Conservation (phyloP, 345 rosid genomes). For the Eucalyptus marginata region DNA sequence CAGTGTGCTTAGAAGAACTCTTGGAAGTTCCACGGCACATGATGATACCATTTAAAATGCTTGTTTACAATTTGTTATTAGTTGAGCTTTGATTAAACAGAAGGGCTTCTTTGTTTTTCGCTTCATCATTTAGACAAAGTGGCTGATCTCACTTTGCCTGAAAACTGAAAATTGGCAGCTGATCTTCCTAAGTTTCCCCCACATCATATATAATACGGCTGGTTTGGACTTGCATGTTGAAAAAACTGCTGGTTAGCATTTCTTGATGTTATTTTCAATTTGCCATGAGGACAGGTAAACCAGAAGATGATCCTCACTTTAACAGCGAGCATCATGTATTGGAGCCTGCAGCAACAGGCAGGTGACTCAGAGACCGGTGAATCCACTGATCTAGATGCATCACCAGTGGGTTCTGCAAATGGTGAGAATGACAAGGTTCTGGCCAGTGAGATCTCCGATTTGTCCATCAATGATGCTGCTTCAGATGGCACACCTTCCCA, state of each 20-base stretch:
- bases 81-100: background rate
- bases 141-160: background rate
- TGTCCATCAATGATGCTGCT: constrained; percentile 6
- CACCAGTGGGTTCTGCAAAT: constrained; percentile 1
- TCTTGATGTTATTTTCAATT: background rate
- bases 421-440: constrained; percentile 5
- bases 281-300: constrained; percentile 51
- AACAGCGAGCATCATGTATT: constrained; percentile 90
- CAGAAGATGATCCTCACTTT: constrained; percentile 92
- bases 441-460: constrained; percentile 14
- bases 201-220: background rate
- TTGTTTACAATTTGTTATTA: background rate
- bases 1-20: background rate
- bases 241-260: background rate
- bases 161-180: background rate
- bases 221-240: background rate
- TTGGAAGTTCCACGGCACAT: background rate
- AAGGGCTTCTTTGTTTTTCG: background rate
- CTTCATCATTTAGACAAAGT: background rate
- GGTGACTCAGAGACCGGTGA: constrained; percentile 16
- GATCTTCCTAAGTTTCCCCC: background rate
- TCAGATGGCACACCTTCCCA: background rate
- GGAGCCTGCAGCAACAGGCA: constrained; percentile 68
- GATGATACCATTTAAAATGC: background rate
- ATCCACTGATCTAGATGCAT: background rate